Percentiles rank a stretch among this genome's conserved stretches.
Conservation (phyloP, 2,329 filamentous ascomycete species). For the Penicillium capsulatum region DNA sequence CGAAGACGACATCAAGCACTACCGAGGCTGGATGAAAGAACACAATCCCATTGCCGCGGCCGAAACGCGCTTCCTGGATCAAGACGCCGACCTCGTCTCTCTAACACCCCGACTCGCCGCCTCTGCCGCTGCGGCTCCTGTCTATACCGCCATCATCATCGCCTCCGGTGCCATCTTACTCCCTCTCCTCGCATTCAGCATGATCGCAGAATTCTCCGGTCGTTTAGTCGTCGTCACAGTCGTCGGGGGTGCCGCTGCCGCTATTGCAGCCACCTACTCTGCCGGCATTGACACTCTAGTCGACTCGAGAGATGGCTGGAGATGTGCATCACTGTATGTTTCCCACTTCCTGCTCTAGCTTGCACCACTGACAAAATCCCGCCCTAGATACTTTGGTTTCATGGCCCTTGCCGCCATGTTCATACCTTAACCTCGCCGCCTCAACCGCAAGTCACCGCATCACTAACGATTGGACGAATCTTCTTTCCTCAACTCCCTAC, state of each 20-base stretch:
- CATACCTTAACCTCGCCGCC: conserved; percentile 28
- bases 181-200: conserved; percentile 56
- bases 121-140: conserved; percentile 20
- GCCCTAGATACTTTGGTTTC: conserved; percentile 37
- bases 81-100: conserved; percentile 45
- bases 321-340: conserved; percentile 37
- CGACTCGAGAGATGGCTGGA: conserved; percentile 40
- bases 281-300: conserved; percentile 34
- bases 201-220: conserved; percentile 55
- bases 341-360: not conserved
- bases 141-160: conserved; percentile 43
- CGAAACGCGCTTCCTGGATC: conserved; percentile 53
- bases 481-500: conserved; percentile 3
- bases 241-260: conserved; percentile 46
- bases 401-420: conserved; percentile 39
- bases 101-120: conserved; percentile 24
- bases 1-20: conserved; percentile 47
- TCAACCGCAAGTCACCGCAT: not conserved
- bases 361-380: conserved; percentile 1
- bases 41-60: conserved; percentile 47
- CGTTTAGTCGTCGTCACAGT: conserved; percentile 57
- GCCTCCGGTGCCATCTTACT: conserved; percentile 52
- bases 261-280: conserved; percentile 37
- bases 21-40: conserved; percentile 52
- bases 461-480: conserved; percentile 17